Conservation (phyloP, 345 rosid genomes). For the Dimocarpus longan region DNA sequence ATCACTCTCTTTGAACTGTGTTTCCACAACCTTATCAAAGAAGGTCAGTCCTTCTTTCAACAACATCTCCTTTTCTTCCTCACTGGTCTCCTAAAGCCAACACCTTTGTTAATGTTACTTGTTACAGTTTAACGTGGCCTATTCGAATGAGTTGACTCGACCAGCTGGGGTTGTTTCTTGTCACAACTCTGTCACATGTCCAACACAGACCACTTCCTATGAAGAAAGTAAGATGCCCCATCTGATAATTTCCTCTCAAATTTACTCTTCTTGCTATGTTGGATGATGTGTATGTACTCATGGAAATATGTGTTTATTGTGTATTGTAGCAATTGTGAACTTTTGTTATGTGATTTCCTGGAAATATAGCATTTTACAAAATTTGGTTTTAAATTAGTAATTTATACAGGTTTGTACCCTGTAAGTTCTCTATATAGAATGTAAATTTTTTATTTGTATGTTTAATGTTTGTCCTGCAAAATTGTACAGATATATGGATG, state of each 20-base stretch:
- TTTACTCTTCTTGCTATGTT: conserved; percentile 3
- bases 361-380: neutral
- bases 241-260: conserved; percentile 9
- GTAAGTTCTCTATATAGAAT: neutral
- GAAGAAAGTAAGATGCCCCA: conserved; percentile 47
- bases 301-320: conserved; percentile 5
- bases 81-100: neutral
- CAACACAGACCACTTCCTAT: conserved; percentile 16
- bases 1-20: conserved; percentile 51
- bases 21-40: conserved; percentile 44
- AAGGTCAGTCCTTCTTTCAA: conserved; percentile 37
- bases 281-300: neutral
- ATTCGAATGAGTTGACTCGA: conserved; percentile 37
- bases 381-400: neutral
- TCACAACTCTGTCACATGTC: conserved; percentile 18
- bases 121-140: conserved; percentile 39
- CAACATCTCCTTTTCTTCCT: neutral
- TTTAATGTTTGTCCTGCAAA: too few relatives aligned
- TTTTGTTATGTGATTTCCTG: neutral
- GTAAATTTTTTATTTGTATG: neutral
- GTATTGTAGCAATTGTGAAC: neutral
- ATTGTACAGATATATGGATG: neutral
- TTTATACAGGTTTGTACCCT: neutral
- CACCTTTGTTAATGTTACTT: neutral
- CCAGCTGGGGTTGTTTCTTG: conserved; percentile 29